Conservation (phyloP, 192 early-diverging fungal genomes). For the Coemansia sp. region DNA sequence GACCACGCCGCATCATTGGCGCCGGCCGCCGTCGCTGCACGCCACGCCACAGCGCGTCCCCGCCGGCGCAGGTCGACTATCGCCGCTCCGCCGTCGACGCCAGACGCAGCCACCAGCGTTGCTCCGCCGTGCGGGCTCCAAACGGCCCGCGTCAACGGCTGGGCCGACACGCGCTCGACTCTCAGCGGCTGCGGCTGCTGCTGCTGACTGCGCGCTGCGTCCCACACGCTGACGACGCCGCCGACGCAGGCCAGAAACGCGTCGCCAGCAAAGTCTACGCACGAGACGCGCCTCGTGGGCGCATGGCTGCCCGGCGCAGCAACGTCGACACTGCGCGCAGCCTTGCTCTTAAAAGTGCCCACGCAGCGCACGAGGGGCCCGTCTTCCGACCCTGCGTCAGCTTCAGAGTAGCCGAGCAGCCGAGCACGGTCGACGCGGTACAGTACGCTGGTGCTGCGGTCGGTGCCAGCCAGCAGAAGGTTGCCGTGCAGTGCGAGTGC, state of each 20-base stretch:
- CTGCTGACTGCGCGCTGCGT: constrained; percentile 35
- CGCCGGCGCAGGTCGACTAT: constrained; percentile 56
- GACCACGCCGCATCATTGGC: constrained; percentile 66
- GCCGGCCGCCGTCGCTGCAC: constrained; percentile 6
- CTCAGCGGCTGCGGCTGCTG: constrained; percentile 10
- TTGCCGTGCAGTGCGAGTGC: constrained; percentile 49
- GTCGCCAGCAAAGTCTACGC: constrained; percentile 52
- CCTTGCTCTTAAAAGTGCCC: constrained; percentile 59
- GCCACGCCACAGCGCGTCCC: constrained; percentile 62
- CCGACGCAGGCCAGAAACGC: constrained; percentile 54
- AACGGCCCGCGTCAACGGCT: constrained; percentile 38
- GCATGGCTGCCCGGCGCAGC: constrained; percentile 56
- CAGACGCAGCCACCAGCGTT: constrained; percentile 40
- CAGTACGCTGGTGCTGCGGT: constrained; percentile 54
- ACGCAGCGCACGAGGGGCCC: constrained; percentile 49
- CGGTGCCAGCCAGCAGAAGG: constrained; percentile 55
- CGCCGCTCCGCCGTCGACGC: constrained; percentile 41
- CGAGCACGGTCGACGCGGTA: constrained; percentile 56
- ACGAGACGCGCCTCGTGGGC: constrained; percentile 42
- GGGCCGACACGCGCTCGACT: constrained; percentile 45
- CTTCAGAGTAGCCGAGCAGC: constrained; percentile 31
- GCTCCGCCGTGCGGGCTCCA: constrained; percentile 50
- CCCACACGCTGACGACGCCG: constrained; percentile 57
- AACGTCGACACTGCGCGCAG: constrained; percentile 51
- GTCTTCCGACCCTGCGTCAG: constrained; percentile 12